Evolutionary conservation across 345 rosid genomes (phyloP), one percentile per base, ranked within the genome.

Genomic region (Eucalyptus leucophloia): DNA sequence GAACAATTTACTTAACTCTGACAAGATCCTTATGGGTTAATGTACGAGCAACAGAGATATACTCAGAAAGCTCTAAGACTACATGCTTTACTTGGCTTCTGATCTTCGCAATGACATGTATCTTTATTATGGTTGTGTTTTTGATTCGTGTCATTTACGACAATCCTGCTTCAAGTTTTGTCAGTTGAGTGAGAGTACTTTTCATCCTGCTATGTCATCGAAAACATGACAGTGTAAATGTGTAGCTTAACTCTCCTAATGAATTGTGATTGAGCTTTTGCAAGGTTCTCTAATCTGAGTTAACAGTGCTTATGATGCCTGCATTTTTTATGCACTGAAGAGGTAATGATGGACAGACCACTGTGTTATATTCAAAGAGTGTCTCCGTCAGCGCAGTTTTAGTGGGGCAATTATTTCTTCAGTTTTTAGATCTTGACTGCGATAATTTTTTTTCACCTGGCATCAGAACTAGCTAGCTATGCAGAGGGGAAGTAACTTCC

Each of bases 11-110:
- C 65, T 86, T 86, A 53, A 34, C 14, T 86, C 42, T 28, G 87
- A 53, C 26, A 28, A 86, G 44, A 86, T 49, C 50, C 53, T 23
- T 85, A 45, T 32, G 72, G 42, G 72, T 94, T 87, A 96, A 94
- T 87, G 93, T 92, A 15, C 94, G 96, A 40, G 97, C 98, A 21
- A 87, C 91, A 72, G 91, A 94, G 91, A 93, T 96, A 88, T 93
- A 92, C 90, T 95, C 98, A 23, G 91, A 93, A 88, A 93, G 92
- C 86, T 97, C 98, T 4, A 96, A 96, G 93, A 97, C 99, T 24
- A 92, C 96, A 13, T 97, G 99, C 90, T 95, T 97, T 94, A 95
- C 95, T 11, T 96, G 98, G 98, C 95, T 97, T 30, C 83, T 95
- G 87, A 93, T 97, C 87, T 94, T 97, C 17, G 91, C 87, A 86